Percentiles rank a stretch among this genome's conserved stretches.
Evolutionary conservation across 2,329 filamentous ascomycete species (phyloP).

Genomic region (Penicillium freii): DNA sequence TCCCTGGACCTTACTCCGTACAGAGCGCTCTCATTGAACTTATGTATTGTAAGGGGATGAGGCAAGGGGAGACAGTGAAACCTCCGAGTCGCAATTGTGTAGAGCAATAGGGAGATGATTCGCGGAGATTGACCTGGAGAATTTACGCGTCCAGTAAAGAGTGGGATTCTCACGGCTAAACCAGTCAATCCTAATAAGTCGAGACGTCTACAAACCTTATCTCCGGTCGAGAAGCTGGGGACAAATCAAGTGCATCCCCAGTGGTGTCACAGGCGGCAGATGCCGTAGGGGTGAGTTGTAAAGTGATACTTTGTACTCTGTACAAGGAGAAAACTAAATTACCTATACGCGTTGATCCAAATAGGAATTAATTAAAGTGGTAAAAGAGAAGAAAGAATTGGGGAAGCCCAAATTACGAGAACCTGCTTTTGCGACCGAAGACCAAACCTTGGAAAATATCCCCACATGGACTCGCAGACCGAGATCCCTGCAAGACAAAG

Average conservation of each 20-base stretch:
- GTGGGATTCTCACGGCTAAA: background rate
- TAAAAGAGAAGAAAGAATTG: conserved; percentile 13
- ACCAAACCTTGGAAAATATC: conserved; percentile 6
- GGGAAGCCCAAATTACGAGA: conserved; percentile 17
- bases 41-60: conserved; percentile 13
- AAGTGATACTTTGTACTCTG: conserved; percentile 6
- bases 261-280: conserved; percentile 17
- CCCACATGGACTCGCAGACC: conserved; percentile 22
- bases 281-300: conserved; percentile 1
- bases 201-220: conserved; percentile 11
- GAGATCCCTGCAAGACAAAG: conserved; percentile 22
- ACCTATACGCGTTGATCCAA: background rate
- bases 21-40: conserved; percentile 2
- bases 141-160: background rate
- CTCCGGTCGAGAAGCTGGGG: conserved; percentile 2
- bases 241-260: conserved; percentile 11
- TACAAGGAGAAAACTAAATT: background rate
- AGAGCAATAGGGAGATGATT: background rate
- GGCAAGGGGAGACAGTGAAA: conserved; percentile 20
- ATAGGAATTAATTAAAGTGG: background rate
- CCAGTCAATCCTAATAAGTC: conserved; percentile 1
- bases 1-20: conserved; percentile 18
- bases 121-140: background rate
- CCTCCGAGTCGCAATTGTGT: conserved; percentile 14
- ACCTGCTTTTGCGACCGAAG: conserved; percentile 23